phyloP scores from a whole-genome alignment of 2,329 filamentous ascomycete genomes.

The Alternaria sp. region DNA sequence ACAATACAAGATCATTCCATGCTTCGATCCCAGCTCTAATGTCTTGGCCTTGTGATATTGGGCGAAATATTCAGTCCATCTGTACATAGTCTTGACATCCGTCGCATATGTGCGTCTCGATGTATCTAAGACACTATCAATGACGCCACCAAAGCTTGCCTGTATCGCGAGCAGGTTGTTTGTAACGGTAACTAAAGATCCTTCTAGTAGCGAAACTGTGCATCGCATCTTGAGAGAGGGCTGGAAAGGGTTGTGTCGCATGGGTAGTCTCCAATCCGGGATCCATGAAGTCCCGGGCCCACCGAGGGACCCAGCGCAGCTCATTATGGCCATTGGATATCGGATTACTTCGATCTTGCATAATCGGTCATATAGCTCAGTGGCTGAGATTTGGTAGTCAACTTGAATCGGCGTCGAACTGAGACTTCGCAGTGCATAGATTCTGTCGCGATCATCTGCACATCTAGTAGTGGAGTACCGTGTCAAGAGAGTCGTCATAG shows the following conservation, averaged over 20 bases:
- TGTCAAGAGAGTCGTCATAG: background rate
- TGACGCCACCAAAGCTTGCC: background rate
- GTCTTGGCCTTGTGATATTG: background rate
- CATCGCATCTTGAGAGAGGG: background rate
- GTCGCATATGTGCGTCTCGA: accelerated
- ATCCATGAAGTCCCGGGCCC: background rate
- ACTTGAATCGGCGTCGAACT: background rate
- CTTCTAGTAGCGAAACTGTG: no score
- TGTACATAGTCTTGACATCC: accelerated
- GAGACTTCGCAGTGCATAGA: background rate
- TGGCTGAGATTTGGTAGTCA: background rate
- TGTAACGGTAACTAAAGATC: accelerated
- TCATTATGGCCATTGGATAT: background rate
- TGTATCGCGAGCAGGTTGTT: background rate
- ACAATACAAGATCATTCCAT: background rate
- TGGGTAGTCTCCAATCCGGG: background rate
- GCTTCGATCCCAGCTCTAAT: background rate
- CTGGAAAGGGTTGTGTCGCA: background rate
- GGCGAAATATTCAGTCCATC: background rate
- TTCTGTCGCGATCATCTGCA: background rate
- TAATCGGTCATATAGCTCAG: background rate
- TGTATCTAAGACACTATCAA: background rate
- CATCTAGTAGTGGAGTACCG: background rate
- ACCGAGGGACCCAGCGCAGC: background rate
- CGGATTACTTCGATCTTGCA: background rate